Conservation (phyloP, 2,329 filamentous ascomycete species). For the Venturia nashicola region DNA sequence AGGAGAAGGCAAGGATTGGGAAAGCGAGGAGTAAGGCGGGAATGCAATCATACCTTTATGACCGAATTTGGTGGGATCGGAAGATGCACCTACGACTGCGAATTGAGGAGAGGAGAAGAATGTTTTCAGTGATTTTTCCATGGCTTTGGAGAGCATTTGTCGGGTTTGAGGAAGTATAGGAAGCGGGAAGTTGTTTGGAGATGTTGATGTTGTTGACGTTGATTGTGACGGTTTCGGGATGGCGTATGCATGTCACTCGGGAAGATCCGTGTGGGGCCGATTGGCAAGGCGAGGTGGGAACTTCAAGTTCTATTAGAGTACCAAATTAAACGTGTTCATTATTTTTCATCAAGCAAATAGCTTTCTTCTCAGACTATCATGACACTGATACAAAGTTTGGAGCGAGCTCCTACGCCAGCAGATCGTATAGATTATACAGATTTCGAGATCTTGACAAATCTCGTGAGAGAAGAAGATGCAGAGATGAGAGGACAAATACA, state of each 20-base stretch:
- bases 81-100: conserved; percentile 82
- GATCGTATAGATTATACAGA: too few species aligned
- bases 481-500: too few species aligned
- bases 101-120: conserved; percentile 76
- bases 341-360: too few species aligned
- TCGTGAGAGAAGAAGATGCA: too few species aligned
- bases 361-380: too few species aligned
- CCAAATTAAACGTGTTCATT: too few species aligned
- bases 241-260: not conserved
- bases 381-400: too few species aligned
- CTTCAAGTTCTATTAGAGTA: too few species aligned
- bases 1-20: too few species aligned
- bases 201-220: not conserved
- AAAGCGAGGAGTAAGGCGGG: not conserved
- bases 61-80: conserved; percentile 74
- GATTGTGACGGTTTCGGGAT: not conserved
- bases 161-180: not conserved
- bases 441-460: too few species aligned
- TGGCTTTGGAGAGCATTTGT: conserved; percentile 19
- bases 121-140: conserved; percentile 57
- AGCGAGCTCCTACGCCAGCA: too few species aligned
- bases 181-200: not conserved
- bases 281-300: not conserved
- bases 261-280: not conserved
- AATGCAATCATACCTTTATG: conserved; percentile 56